Conservation (phyloP, 768 basidiomycete species). For the Kwoniella bestiolae region DNA sequence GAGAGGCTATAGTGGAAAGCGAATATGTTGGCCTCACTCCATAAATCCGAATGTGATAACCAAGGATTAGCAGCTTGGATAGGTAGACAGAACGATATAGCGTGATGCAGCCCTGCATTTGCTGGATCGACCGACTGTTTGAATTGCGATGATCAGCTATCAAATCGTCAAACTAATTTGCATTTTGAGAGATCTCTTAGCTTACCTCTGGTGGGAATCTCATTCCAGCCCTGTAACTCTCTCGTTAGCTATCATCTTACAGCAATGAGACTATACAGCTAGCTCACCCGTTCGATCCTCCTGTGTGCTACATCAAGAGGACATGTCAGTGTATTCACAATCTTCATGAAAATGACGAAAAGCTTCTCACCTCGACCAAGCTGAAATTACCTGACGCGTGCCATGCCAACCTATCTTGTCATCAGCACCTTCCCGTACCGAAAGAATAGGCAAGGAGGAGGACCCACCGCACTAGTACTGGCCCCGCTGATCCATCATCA, state of each 20-base stretch:
- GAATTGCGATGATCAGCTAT: conserved; percentile 12
- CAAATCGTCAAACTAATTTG: neutral
- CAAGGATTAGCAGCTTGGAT: conserved; percentile 57
- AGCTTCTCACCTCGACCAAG: conserved; percentile 46
- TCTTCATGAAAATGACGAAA: neutral
- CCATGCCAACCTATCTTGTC: conserved; percentile 53
- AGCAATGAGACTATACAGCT: neutral
- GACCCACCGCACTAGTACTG: conserved; percentile 54
- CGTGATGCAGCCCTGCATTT: conserved; percentile 54
- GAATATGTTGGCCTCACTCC: conserved; percentile 50
- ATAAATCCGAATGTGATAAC: conserved; percentile 56
- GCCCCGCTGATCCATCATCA: conserved; percentile 56
- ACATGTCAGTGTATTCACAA: neutral
- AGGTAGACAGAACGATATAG: conserved; percentile 57
- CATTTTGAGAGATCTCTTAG: neutral
- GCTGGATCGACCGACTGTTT: conserved; percentile 49
- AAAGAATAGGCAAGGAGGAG: no score
- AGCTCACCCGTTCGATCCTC: conserved; percentile 53
- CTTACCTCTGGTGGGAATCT: conserved; percentile 51
- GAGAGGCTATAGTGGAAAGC: no score
- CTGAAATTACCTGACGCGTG: conserved; percentile 57
- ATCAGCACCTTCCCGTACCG: no score
- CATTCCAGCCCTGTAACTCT: conserved; percentile 49
- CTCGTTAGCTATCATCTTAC: conserved; percentile 17
- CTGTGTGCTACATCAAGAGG: conserved; percentile 48